Conservation (phyloP, 148 eudicot species). For the Arctostaphylos glauca region DNA sequence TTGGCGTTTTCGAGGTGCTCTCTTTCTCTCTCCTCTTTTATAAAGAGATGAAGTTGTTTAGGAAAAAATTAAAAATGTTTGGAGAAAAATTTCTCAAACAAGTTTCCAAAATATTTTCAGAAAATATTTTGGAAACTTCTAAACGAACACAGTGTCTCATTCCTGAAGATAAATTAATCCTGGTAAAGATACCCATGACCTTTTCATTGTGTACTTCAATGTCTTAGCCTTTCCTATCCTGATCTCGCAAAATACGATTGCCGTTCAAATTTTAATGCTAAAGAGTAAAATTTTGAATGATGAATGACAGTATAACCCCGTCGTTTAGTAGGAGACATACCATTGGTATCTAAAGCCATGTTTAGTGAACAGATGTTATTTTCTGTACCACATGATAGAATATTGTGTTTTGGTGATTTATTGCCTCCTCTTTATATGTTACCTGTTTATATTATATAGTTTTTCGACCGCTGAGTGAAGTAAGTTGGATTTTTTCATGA, state of each 20-base stretch:
- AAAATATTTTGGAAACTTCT: too few relatives aligned
- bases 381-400: not conserved
- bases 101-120: too few relatives aligned
- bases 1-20: too few relatives aligned
- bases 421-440: too few relatives aligned
- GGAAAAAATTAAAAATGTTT: too few relatives aligned
- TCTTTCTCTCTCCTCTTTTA: too few relatives aligned
- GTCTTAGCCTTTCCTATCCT: not conserved
- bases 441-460: too few relatives aligned
- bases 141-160: not conserved
- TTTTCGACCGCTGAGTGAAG: too few relatives aligned
- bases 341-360: not conserved
- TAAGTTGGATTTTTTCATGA: too few relatives aligned
- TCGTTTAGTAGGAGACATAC: not conserved
- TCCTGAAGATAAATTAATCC: not conserved
- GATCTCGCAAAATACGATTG: not conserved
- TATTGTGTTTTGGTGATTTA: too few relatives aligned
- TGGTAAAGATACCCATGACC: not conserved
- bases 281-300: not conserved
- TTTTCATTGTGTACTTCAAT: not conserved
- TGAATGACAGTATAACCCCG: not conserved
- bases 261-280: not conserved
- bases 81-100: too few relatives aligned
- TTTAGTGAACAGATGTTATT: not conserved
- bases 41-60: too few relatives aligned